Base-by-base conservation (phyloP, 2,329 filamentous ascomycete genomes). In the Paraphoma chrysanthemicola region DNA sequence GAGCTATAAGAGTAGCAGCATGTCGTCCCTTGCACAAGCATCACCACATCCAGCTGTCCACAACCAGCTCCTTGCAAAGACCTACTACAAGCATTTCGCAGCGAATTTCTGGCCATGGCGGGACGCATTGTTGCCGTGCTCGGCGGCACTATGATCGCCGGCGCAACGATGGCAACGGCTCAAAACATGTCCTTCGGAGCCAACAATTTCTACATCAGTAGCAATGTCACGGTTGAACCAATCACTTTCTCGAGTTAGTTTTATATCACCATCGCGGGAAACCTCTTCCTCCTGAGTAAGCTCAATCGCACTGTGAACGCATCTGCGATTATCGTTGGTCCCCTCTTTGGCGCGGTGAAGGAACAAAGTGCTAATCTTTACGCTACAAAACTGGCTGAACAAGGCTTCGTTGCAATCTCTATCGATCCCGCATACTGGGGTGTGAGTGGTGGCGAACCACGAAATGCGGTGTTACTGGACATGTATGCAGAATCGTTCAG, bases 281-380 rank as follows among this genome's bases (percentile, higher is more conserved):
- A 62, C 23, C 45, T 63, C 17, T 63, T 60, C 31, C 43, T 53
- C 17, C 43, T 10, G 43, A 55, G 51, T 14, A 43, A 50, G n/a
- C 46, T 63, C 49, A 44, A 54, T 31, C 50, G 39, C 44, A 56
- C 12, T 38, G 9, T 17, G 3, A 59, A 52, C 9, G 48, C 48
- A 14, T 55, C 53, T n/a, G 70, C 70, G 23, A 66, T 72, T 38
- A 39, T 74, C 18, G 69, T 74, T 36, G 60, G 68, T 10, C 70
- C 69, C 23, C 71, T 69, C 0, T 66, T 69, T 59, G 69, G 70
- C 8, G 69, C 70, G 3, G 68, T 72, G 12, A 74, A 74, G 39
- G 71, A 74, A 51, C 70, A 74, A 45, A 68, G 63, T 29, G 68
- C 71, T 1, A 73, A 71, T 43, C 56, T 69, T n/a, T 71, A 72